phyloP scores from a whole-genome alignment of 805 yeast species.

The Kluyveromyces siamensis region DNA sequence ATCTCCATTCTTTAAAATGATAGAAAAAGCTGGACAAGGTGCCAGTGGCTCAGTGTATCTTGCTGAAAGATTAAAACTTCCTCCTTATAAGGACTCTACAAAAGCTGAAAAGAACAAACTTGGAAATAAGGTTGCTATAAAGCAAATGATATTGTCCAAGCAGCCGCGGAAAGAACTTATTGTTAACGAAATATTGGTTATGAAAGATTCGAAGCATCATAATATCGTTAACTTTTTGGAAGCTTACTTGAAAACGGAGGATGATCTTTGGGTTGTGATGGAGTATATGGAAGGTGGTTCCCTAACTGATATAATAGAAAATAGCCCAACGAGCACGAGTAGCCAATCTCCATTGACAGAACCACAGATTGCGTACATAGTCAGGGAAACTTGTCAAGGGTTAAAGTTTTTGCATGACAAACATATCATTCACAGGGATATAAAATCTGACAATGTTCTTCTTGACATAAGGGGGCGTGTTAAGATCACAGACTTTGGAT shows the following conservation, averaged over 20 bases:
- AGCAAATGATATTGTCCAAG: conserved; percentile 84
- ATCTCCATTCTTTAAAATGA: conserved; percentile 63
- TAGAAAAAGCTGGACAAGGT: conserved; percentile 92
- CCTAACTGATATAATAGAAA: conserved; percentile 88
- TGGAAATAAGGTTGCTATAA: conserved; percentile 78
- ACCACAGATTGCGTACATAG: conserved; percentile 84
- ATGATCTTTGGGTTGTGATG: conserved; percentile 98
- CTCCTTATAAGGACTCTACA: conserved; percentile 15
- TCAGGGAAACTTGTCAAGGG: conserved; percentile 85
- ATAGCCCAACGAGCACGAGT: conserved; percentile 48
- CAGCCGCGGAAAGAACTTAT: conserved; percentile 94
- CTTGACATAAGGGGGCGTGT: conserved; percentile 76
- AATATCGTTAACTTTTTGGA: conserved; percentile 93
- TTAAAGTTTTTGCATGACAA: conserved; percentile 85
- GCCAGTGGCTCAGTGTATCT: conserved; percentile 94
- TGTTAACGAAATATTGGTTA: conserved; percentile 90
- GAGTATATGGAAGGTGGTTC: conserved; percentile 99
- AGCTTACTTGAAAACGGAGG: conserved; percentile 69
- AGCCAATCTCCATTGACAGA: conserved; percentile 47
- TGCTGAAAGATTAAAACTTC: conserved; percentile 52
- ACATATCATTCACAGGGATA: conserved; percentile 92
- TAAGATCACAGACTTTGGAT: conserved; percentile 94
- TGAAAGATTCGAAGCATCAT: conserved; percentile 91
- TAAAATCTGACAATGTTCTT: conserved; percentile 90
- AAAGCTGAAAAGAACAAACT: conserved; percentile 25